Percentiles rank a stretch among this genome's conserved stretches.
These are phyloP conservation scores for Xylaria sp. DNA, from an alignment of 2,329 filamentous ascomycete genomes.

Conservation along the genomic window DNA sequence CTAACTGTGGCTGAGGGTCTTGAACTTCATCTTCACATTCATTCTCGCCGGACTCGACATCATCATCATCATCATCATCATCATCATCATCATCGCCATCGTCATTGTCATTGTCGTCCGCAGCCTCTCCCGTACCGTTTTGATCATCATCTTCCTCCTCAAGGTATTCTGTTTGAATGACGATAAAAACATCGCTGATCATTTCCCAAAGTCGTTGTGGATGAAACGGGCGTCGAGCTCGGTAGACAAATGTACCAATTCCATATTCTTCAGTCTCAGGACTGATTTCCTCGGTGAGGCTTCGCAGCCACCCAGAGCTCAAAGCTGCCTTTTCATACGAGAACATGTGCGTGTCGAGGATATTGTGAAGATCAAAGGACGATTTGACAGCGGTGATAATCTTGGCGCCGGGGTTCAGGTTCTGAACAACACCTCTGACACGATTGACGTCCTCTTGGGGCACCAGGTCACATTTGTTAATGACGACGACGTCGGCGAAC, in stretches of 20 bases:
- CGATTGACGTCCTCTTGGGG: constrained; percentile 51
- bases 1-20: constrained; percentile 45
- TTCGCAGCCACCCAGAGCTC: constrained; percentile 76
- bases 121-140: constrained; percentile 46
- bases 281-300: constrained; percentile 76
- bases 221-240: constrained; percentile 66
- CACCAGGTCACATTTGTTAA: constrained; percentile 77
- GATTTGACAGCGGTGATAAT: constrained; percentile 68
- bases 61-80: constrained; percentile 40
- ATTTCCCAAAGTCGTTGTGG: constrained; percentile 59
- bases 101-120: constrained; percentile 40
- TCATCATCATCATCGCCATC: constrained; percentile 43
- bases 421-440: constrained; percentile 65
- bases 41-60: constrained; percentile 37
- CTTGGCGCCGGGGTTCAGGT: constrained; percentile 74
- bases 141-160: constrained; percentile 48
- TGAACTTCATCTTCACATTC: constrained; percentile 38
- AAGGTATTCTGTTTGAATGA: constrained; percentile 60
- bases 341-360: constrained; percentile 75
- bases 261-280: constrained; percentile 80
- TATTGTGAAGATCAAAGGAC: constrained; percentile 66
- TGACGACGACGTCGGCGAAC: constrained; percentile 77
- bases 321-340: constrained; percentile 71
- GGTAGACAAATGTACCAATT: constrained; percentile 77
- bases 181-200: constrained; percentile 61